A percentile compares a stretch with the other conserved stretches of the same genome.
Evolutionary conservation across 495 filamentous ascomycete genomes (phyloP).

Genomic region (Oleoguttula mirabilis): DNA sequence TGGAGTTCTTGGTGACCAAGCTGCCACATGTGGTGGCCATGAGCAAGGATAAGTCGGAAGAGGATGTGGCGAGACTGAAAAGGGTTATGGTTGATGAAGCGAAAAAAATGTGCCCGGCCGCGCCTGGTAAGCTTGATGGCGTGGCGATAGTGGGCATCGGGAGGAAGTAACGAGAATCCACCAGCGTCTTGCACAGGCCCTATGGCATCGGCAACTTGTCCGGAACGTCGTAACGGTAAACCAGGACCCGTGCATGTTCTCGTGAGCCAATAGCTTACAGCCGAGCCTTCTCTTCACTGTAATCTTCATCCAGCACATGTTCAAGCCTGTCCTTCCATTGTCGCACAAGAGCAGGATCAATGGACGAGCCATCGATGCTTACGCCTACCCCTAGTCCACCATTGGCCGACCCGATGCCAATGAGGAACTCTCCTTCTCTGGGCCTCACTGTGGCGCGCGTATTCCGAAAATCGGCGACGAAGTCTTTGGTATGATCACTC

Average conservation of each 20-base stretch:
- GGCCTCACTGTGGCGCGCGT: conserved; percentile 20
- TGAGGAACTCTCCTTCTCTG: conserved; percentile 29
- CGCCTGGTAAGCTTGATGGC: conserved; percentile 10
- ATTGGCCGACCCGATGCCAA: conserved; percentile 22
- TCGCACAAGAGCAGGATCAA: conserved; percentile 14
- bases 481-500: conserved; percentile 5
- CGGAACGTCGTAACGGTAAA: too few relatives aligned
- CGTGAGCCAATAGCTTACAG: neutral
- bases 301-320: conserved; percentile 24
- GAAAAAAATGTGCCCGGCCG: conserved; percentile 12
- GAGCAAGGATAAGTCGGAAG: conserved; percentile 5
- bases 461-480: conserved; percentile 17
- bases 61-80: conserved; percentile 5
- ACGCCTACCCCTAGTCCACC: conserved; percentile 18
- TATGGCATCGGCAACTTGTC: too few relatives aligned
- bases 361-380: conserved; percentile 13
- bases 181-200: too few relatives aligned
- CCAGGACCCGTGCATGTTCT: neutral
- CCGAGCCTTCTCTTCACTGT: neutral
- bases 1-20: conserved; percentile 9
- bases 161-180: conserved; percentile 18
- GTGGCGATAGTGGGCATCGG: conserved; percentile 11
- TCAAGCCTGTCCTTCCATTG: conserved; percentile 25
- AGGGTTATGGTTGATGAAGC: conserved; percentile 2
- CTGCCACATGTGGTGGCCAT: conserved; percentile 14